phyloP scores from a whole-genome alignment of 257 asterid genomes.

The Euphrasia confusa region DNA sequence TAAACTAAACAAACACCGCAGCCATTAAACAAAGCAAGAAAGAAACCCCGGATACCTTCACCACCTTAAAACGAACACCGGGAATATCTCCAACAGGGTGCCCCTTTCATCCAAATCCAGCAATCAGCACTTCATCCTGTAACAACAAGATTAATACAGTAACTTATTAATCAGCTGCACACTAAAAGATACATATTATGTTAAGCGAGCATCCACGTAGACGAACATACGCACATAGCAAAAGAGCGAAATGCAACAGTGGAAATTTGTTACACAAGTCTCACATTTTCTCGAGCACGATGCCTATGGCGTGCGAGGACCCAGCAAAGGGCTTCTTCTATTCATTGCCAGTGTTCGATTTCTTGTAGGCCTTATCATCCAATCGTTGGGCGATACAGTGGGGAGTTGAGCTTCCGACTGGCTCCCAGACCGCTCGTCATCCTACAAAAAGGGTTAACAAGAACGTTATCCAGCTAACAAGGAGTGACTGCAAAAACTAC shows the following conservation, averaged over 20 bases:
- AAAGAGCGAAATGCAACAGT: no score
- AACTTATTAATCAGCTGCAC: no score
- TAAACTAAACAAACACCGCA: no score
- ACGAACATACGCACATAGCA: no score
- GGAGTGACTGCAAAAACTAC: no score
- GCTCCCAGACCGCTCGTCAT: conserved; percentile 88
- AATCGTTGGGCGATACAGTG: conserved; percentile 69
- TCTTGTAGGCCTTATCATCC: conserved; percentile 79
- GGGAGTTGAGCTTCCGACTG: conserved; percentile 67
- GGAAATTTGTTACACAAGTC: conserved; percentile 4
- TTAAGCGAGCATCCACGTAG: no score
- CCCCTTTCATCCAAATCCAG: neutral
- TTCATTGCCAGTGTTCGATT: conserved; percentile 72
- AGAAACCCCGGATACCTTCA: neutral
- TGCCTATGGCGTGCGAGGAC: conserved; percentile 75
- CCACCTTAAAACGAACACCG: conserved; percentile 2
- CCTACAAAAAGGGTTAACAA: conserved; percentile 26
- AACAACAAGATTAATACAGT: neutral
- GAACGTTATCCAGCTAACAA: no score
- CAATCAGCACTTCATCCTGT: conserved; percentile 7
- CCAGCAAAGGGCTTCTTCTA: conserved; percentile 89
- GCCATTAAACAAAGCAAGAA: neutral
- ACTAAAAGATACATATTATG: no score
- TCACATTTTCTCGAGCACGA: conserved; percentile 76
- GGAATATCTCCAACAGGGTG: conserved; percentile 3